phyloP scores from a whole-genome alignment of 352 stramenopile species.

The Nothophytophthora sp. region DNA sequence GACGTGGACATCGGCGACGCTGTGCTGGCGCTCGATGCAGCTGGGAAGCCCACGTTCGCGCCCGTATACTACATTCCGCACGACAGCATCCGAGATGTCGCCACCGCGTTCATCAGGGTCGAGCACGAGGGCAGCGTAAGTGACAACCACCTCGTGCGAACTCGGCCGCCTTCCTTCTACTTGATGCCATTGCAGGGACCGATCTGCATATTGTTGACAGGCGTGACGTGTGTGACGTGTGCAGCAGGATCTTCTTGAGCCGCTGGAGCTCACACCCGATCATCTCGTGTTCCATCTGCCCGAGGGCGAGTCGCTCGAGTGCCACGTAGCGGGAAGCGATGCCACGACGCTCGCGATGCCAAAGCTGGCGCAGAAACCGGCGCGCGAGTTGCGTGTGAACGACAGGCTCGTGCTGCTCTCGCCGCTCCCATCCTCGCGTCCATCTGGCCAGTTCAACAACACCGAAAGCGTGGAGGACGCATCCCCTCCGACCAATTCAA shows the following conservation, averaged over 20 bases:
- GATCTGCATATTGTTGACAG: slow-evolving; percentile 17
- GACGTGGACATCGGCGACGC: slow-evolving; percentile 47
- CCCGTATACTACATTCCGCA: slow-evolving; percentile 74
- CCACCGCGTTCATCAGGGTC: slow-evolving; percentile 35
- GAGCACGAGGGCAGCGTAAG: slow-evolving; percentile 26
- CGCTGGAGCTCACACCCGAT: slow-evolving; percentile 45
- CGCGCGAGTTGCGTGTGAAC: slow-evolving; percentile 42
- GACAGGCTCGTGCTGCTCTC: slow-evolving; percentile 46
- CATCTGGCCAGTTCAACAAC: slow-evolving; percentile 12
- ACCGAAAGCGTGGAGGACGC: slow-evolving; percentile 27
- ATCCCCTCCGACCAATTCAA: slow-evolving; percentile 6
- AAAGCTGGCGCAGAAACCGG: slow-evolving; percentile 43
- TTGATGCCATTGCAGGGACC: slow-evolving; percentile 3
- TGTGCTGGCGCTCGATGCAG: slow-evolving; percentile 48
- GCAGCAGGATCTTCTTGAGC: slow-evolving; percentile 14
- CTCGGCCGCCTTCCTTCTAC: slow-evolving; percentile 11
- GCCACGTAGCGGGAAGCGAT: background rate
- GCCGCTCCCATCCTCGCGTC: slow-evolving; percentile 3
- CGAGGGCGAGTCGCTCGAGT: slow-evolving; percentile 3
- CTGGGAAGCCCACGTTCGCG: slow-evolving; percentile 38
- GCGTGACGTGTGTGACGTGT: slow-evolving; percentile 17
- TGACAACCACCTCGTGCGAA: slow-evolving; percentile 25
- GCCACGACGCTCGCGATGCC: slow-evolving; percentile 2
- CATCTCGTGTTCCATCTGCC: slow-evolving; percentile 49
- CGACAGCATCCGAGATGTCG: slow-evolving; percentile 18